Base-by-base conservation (phyloP, 1,284 basidiomycete genomes). In the Vanrija sp. region DNA sequence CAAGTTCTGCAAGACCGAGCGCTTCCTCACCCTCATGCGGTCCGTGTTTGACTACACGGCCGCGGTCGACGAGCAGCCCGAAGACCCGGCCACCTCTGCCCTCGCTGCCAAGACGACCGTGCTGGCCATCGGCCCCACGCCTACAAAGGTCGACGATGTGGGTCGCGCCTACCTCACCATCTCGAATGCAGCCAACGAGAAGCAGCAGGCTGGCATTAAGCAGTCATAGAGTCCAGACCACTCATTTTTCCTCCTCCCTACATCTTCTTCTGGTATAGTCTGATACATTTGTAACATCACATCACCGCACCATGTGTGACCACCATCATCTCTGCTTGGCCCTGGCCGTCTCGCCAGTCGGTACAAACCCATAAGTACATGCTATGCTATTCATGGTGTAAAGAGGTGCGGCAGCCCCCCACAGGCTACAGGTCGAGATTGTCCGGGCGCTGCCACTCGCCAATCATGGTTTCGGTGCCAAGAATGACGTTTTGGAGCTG, bases 1-100 rank as follows among this genome's bases (percentile, higher is more conserved):
- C 19, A 93, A 93, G 83, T 90, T 89, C 65, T 51, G 82, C 46
- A 59, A 62, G 52, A 62, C 61, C 14, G 61, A 59, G 16, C 54
- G 61, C 26, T 62, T 62, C 64, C 57, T 70, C 42, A 55, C 25
- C 46, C 63, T 73, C 29, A 68, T 69, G 63, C 53, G 57, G 58
- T 64, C 60, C 12, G 59, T 73, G 19, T 65, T 67, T 26, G 67
- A 70, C 44, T 65, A 63, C 51, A 63, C 34, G 8, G 42, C 46
- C 15, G 6, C 46, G 10, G 45, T 48, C 18, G 58, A 58, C 18
- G 63, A 58, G 25, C 51, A 28, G 28, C 21, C 55, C 8, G 61
- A 58, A 21, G 49, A 64, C 43, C 49, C 60, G 14, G 55, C 53
- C 40, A 63, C 56, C 52, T 59, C 52, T 28, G 38, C 64, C 1